phyloP scores from a whole-genome alignment of 306 rosid species.

The Sphenostylis stenocarpa region DNA sequence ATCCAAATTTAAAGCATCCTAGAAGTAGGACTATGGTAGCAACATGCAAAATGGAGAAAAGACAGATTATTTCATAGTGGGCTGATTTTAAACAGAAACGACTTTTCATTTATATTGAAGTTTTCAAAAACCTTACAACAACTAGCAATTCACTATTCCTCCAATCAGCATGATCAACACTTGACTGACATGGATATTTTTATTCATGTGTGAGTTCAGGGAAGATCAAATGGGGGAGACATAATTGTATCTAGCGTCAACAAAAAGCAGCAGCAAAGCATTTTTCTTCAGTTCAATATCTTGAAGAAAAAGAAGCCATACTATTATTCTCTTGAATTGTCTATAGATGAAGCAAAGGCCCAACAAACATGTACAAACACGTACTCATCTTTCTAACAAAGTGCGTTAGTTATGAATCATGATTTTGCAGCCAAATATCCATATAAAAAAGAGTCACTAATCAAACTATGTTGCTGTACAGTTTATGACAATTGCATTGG shows the following conservation, averaged over 20 bases:
- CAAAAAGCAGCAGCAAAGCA: not conserved
- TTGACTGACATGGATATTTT: not conserved
- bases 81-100: not conserved
- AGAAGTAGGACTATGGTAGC: not conserved
- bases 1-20: conserved; percentile 1
- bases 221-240: not conserved
- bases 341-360: conserved; percentile 11
- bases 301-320: not conserved
- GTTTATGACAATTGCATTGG: conserved; percentile 6
- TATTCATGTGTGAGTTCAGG: not conserved
- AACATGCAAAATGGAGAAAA: not conserved
- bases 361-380: not conserved
- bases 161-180: conserved; percentile 1
- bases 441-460: not conserved
- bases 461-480: conserved; percentile 3
- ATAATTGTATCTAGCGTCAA: not conserved
- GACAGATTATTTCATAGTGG: not conserved
- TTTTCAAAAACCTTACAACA: not conserved
- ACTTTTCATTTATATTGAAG: not conserved
- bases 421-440: not conserved
- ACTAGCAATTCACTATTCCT: not conserved
- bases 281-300: conserved; percentile 9
- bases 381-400: not conserved
- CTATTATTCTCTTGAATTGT: not conserved
- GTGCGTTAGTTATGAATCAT: not conserved